Conservation (phyloP, 495 filamentous ascomycete genomes). For the Penicillium maclennaniae region DNA sequence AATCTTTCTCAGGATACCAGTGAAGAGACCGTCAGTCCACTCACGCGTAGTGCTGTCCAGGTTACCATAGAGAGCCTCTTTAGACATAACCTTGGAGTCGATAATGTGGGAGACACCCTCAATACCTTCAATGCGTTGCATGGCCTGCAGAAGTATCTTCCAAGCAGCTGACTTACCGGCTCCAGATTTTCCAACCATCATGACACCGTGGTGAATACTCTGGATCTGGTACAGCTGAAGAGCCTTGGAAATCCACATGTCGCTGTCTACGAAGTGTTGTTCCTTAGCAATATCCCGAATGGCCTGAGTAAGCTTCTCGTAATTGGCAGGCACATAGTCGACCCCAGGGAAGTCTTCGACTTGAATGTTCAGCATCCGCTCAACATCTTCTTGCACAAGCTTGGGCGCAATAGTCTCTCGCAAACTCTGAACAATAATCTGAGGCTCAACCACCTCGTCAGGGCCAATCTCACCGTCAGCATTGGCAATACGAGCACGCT, state of each 20-base stretch:
- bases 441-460: constrained; percentile 81
- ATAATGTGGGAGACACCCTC: constrained; percentile 97
- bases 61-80: constrained; percentile 92
- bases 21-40: constrained; percentile 98
- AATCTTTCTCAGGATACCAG: constrained; percentile 94
- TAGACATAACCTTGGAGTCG: constrained; percentile 99
- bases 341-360: constrained; percentile 85
- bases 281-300: constrained; percentile 79
- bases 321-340: constrained; percentile 83
- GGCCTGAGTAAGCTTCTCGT: constrained; percentile 71
- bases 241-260: constrained; percentile 94
- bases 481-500: constrained; percentile 71
- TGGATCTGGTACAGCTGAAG: constrained; percentile 97
- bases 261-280: constrained; percentile 79
- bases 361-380: constrained; percentile 82
- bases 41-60: constrained; percentile 95
- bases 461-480: constrained; percentile 55
- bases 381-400: constrained; percentile 84
- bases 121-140: constrained; percentile 83
- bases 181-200: constrained; percentile 98
- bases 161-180: constrained; percentile 93
- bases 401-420: constrained; percentile 98
- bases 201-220: constrained; percentile 95
- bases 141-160: constrained; percentile 88
- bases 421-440: constrained; percentile 97